Evolutionary conservation across 2,329 filamentous ascomycete species (phyloP).

Genomic region (Colletotrichum coccodes): DNA sequence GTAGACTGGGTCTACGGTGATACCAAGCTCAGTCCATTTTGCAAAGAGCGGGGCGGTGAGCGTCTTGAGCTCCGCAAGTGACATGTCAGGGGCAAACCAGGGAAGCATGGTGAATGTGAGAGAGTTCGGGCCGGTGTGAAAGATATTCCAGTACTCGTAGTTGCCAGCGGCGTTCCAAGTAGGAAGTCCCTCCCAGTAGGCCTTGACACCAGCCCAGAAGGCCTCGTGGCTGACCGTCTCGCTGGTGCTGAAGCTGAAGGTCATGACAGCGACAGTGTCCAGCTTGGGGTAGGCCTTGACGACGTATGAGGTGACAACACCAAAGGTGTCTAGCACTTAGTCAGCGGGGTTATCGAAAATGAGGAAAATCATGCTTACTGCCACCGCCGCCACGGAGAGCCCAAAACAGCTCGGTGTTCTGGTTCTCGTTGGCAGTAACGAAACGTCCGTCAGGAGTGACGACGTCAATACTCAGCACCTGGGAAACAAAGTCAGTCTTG

Average conservation of each 20-base stretch:
- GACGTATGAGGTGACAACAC: conserved; percentile 64
- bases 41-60: conserved; percentile 46
- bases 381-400: conserved; percentile 58
- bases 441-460: conserved; percentile 55
- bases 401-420: conserved; percentile 60
- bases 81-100: conserved; percentile 40
- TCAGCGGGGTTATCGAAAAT: conserved; percentile 31
- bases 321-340: conserved; percentile 65
- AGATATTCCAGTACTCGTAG: conserved; percentile 39
- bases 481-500: neutral
- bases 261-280: conserved; percentile 50
- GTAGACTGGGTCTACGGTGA: conserved; percentile 39
- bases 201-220: conserved; percentile 40
- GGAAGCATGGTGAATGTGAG: conserved; percentile 41
- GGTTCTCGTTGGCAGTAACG: conserved; percentile 48
- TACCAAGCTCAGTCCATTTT: conserved; percentile 43
- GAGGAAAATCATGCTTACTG: neutral
- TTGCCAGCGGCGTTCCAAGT: conserved; percentile 36
- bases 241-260: conserved; percentile 48
- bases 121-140: conserved; percentile 38
- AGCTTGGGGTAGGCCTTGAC: conserved; percentile 58
- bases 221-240: conserved; percentile 34
- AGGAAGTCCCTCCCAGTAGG: conserved; percentile 37
- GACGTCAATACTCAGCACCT: conserved; percentile 54
- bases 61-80: conserved; percentile 44